Percentiles rank a stretch among this genome's conserved stretches.
Evolutionary conservation across 768 basidiomycete genomes (phyloP).

Genomic region (Suillus ampliporus): DNA sequence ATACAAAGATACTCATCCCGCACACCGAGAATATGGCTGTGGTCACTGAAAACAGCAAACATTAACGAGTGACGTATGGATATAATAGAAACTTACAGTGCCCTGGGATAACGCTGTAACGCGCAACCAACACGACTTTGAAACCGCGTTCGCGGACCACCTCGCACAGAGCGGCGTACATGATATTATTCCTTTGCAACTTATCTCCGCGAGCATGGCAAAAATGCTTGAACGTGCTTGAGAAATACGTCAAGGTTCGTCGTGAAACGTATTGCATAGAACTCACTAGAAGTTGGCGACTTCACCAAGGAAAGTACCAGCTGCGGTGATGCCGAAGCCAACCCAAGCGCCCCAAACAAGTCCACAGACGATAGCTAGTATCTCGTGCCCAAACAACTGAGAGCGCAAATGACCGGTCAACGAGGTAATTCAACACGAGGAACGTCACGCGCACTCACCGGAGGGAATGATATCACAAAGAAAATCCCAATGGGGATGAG

Average conservation of each 20-base stretch:
- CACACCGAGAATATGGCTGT: constrained; percentile 84
- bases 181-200: constrained; percentile 45
- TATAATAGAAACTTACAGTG: constrained; percentile 58
- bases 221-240: constrained; percentile 79
- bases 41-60: constrained; percentile 54
- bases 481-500: constrained; percentile 73
- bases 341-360: constrained; percentile 83
- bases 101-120: constrained; percentile 80
- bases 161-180: constrained; percentile 60
- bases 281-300: constrained; percentile 82
- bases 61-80: neutral
- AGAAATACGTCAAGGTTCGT: neutral
- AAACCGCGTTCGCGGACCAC: constrained; percentile 86
- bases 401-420: constrained; percentile 3
- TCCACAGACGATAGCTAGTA: constrained; percentile 81
- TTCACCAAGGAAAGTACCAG: constrained; percentile 80
- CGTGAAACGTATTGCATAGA: neutral
- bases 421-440: constrained; percentile 3
- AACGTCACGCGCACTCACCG: constrained; percentile 46
- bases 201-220: constrained; percentile 77
- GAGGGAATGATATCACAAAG: constrained; percentile 82
- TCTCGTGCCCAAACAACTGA: constrained; percentile 87
- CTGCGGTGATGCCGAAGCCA: constrained; percentile 81
- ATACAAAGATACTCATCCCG: constrained; percentile 78
- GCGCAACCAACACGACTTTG: constrained; percentile 70